phyloP scores from a whole-genome alignment of 176 grass and related monocot genomes.

The Carex scoparia region DNA sequence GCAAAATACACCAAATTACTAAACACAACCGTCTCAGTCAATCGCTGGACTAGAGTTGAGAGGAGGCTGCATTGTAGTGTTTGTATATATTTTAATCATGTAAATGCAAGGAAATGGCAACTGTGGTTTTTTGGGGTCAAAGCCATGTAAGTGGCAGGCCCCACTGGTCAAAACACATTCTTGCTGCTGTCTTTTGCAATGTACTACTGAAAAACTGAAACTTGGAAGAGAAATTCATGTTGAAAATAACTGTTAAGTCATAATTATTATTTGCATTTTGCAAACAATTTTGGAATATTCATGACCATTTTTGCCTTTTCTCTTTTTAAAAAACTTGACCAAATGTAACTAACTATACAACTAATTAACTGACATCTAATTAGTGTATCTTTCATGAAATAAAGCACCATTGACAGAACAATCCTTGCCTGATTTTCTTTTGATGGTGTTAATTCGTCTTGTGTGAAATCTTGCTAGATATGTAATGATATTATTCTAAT shows the following conservation, averaged over 20 bases:
- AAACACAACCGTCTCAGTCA: conserved; percentile 25
- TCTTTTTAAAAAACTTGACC: background rate
- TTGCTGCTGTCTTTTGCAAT: conserved; percentile 23
- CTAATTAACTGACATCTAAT: background rate
- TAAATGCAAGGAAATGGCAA: conserved; percentile 37
- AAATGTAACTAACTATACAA: background rate
- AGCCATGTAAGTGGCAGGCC: conserved; percentile 54
- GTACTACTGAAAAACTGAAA: conserved; percentile 24
- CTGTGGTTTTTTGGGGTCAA: conserved; percentile 48
- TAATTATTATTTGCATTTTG: background rate
- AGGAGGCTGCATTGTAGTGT: conserved; percentile 31
- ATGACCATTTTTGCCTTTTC: background rate
- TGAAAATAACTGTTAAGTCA: conserved; percentile 5
- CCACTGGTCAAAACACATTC: conserved; percentile 21
- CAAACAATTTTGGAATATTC: background rate
- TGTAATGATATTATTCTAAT: too few species aligned
- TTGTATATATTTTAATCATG: conserved; percentile 45
- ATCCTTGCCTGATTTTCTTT: background rate
- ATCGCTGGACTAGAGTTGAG: conserved; percentile 22
- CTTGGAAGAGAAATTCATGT: conserved; percentile 21
- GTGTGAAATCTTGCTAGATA: background rate
- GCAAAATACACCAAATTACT: conserved; percentile 21
- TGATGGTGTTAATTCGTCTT: background rate
- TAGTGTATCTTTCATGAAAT: background rate
- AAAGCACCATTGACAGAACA: background rate